Percentiles rank a stretch among this genome's conserved stretches.
phyloP scores from a whole-genome alignment of 768 basidiomycete species.

The Serendipita sp. region DNA sequence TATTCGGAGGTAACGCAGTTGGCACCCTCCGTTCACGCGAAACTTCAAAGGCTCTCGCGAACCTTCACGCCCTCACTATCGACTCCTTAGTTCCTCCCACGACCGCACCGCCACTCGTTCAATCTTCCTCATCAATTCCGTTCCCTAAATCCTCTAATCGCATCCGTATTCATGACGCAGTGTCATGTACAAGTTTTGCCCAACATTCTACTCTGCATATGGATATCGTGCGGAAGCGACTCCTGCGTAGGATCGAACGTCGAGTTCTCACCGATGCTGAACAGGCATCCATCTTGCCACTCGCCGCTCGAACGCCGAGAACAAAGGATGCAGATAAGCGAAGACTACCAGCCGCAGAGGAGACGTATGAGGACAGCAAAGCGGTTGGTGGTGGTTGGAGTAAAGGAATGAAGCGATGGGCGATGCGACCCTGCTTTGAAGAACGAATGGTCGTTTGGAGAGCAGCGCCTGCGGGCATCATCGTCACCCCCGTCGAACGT shows the following conservation, averaged over 20 bases:
- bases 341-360: constrained; percentile 4
- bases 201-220: neutral
- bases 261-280: constrained; percentile 25
- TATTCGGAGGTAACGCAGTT: neutral
- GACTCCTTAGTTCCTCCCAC: neutral
- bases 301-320: constrained; percentile 8
- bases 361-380: constrained; percentile 8
- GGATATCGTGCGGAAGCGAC: constrained; percentile 17
- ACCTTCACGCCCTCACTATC: constrained; percentile 1
- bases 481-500: constrained; percentile 28
- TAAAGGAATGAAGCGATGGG: constrained; percentile 50
- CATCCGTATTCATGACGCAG: neutral
- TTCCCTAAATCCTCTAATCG: neutral
- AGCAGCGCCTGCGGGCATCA: constrained; percentile 22
- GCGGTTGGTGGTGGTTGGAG: constrained; percentile 20
- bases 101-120: neutral
- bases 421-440: constrained; percentile 58
- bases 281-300: constrained; percentile 23
- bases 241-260: constrained; percentile 31
- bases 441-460: constrained; percentile 43
- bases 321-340: neutral
- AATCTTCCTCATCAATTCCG: neutral
- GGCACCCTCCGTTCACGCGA: neutral
- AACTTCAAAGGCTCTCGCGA: neutral
- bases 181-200: neutral